phyloP scores from a whole-genome alignment of 352 stramenopile genomes.

The Phytopythium boreale region DNA sequence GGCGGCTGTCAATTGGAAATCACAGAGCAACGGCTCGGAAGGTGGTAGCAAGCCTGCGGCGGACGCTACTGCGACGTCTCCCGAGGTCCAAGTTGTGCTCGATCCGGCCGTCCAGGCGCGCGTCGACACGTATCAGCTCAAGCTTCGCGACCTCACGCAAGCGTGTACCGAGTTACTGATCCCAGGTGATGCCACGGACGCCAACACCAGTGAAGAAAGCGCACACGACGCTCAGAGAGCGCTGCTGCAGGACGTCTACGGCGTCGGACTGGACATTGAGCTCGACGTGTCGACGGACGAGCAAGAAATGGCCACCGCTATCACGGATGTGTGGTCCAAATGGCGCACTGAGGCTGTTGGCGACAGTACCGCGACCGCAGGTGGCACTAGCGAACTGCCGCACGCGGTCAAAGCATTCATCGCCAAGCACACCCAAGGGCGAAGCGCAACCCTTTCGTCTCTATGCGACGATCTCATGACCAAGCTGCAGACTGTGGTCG shows the following conservation, averaged over 20 bases:
- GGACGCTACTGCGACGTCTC: constrained; percentile 6
- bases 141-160: constrained; percentile 68
- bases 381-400: constrained; percentile 25
- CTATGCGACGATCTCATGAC: constrained; percentile 31
- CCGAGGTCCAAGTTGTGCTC: constrained; percentile 26
- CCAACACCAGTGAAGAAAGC: constrained; percentile 11
- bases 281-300: constrained; percentile 28
- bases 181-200: constrained; percentile 1
- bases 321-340: constrained; percentile 26
- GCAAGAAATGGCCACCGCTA: constrained; percentile 11
- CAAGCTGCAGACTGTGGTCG: constrained; percentile 21
- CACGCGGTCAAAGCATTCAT: constrained; percentile 50
- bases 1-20: background rate
- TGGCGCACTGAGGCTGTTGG: constrained; percentile 9
- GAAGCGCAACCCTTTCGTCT: constrained; percentile 31
- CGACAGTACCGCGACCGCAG: background rate
- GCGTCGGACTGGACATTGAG: constrained; percentile 48
- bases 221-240: constrained; percentile 16
- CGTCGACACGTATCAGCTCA: constrained; percentile 68
- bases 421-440: constrained; percentile 46
- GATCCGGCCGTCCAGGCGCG: constrained; percentile 58
- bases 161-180: constrained; percentile 35
- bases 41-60: constrained; percentile 7
- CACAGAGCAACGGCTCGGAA: constrained; percentile 18
- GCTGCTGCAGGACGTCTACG: constrained; percentile 77